These are phyloP conservation scores for Gymnopus androsaceus DNA, from an alignment of 1,284 basidiomycete species.

Conservation along the genomic window DNA sequence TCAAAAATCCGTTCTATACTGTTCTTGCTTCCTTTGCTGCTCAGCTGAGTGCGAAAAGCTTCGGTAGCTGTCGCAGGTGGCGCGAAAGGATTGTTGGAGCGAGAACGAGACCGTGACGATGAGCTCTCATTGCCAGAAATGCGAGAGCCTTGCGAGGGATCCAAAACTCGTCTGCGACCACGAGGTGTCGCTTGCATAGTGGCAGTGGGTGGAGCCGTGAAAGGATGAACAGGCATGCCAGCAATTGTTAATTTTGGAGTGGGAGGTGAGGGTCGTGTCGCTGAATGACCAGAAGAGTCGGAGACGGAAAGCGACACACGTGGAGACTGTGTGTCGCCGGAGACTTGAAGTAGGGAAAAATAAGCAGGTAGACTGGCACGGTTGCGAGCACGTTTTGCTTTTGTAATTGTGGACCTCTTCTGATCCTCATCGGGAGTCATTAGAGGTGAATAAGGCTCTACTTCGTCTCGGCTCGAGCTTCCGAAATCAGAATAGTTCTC, in stretches of 20 bases:
- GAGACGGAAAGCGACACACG: conserved; percentile 34
- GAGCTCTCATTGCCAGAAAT: conserved; percentile 32
- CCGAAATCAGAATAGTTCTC: conserved; percentile 47
- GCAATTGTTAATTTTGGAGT: conserved; percentile 51
- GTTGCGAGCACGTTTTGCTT: conserved; percentile 57
- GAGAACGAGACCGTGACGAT: conserved; percentile 36
- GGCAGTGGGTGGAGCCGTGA: conserved; percentile 23
- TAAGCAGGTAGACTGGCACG: conserved; percentile 75
- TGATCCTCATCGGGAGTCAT: conserved; percentile 28
- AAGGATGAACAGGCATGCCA: conserved; percentile 24
- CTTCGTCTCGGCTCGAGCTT: conserved; percentile 38
- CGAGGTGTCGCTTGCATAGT: conserved; percentile 43
- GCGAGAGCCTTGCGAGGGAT: conserved; percentile 30
- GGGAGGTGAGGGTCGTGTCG: conserved; percentile 54
- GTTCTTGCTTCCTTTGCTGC: conserved; percentile 30
- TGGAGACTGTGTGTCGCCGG: conserved; percentile 15
- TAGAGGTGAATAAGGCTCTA: conserved; percentile 34
- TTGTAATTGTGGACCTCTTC: conserved; percentile 41
- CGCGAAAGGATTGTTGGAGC: conserved; percentile 27
- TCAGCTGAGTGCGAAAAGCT: conserved; percentile 28
- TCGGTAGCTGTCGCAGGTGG: conserved; percentile 11
- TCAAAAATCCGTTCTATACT: conserved; percentile 30
- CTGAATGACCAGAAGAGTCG: conserved; percentile 50
- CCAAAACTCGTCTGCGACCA: conserved; percentile 47
- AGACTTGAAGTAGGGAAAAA: conserved; percentile 69